These are phyloP conservation scores for Tanacetum coccineum DNA, from an alignment of 129 eudicot species.

Conservation along the genomic window DNA sequence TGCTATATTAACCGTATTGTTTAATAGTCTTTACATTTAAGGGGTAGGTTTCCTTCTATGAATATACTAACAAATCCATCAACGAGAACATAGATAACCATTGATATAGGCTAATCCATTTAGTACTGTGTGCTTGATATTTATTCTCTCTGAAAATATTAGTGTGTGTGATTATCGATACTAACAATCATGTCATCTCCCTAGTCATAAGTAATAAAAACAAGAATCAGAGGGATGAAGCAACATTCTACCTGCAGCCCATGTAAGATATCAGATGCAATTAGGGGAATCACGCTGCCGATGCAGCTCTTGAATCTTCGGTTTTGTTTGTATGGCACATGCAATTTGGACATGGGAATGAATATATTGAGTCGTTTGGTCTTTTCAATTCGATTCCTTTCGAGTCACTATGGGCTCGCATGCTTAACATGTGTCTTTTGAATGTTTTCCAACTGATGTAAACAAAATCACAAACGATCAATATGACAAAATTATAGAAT, in stretches of 20 bases:
- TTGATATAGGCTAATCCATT: too few species aligned
- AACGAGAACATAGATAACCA: too few species aligned
- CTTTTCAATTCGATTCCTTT: constrained; percentile 87
- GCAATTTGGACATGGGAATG: constrained; percentile 94
- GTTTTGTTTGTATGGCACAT: constrained; percentile 85
- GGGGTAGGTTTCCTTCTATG: too few species aligned
- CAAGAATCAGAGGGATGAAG: not conserved
- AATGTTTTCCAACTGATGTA: constrained; percentile 80
- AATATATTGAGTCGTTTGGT: constrained; percentile 77
- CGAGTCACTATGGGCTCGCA: constrained; percentile 81
- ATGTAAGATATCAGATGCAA: constrained; percentile 70
- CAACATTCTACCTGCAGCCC: constrained; percentile 72
- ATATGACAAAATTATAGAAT: not conserved
- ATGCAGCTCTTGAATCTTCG: constrained; percentile 59
- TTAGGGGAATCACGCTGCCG: constrained; percentile 37
- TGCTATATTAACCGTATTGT: too few species aligned
- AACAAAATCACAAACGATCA: not conserved
- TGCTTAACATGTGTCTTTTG: constrained; percentile 83
- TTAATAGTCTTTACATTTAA: too few species aligned
- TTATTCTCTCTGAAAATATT: not conserved
- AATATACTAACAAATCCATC: too few species aligned
- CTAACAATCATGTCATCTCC: not conserved
- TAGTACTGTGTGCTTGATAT: too few species aligned
- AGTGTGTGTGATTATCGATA: not conserved
- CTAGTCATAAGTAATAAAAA: not conserved